Base-by-base conservation (phyloP, 208 protist species). In the Leishmania tropica region DNA sequence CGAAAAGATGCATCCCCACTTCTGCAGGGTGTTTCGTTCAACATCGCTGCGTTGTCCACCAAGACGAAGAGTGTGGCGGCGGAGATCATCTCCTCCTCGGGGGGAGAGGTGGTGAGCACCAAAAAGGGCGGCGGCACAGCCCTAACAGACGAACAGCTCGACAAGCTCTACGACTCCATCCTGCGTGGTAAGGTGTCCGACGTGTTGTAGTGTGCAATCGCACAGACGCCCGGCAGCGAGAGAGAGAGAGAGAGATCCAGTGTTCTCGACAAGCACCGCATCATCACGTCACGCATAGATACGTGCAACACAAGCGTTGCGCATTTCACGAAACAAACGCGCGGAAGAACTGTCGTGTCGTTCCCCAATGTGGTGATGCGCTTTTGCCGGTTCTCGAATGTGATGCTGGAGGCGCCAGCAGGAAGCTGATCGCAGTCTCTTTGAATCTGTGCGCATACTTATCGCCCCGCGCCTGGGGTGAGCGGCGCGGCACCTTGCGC, bases 41-140 rank as follows among this genome's bases (percentile, higher is more conserved):
- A 90, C 56, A 51, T 96, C 13, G 53, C 84, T 6, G 86, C 56
- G 28, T 62, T 96, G 28, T 86, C 89, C 28, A 71, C 17, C 28
- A 94, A 90, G 42, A 68, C 80, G 40, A 87, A 89, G 17, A 15
- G n/a, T 8, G 88, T 93, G 17, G 87, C 90, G n/a, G 77, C 90
- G 62, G 88, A 96, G 70, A 88, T 97, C 76, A 92, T 97, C 31
- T 47, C 76, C 2, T 89, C 87, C 10, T 97, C 90, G 68, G 94
- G 93, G 45, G 94, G 93, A 4, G 76, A 80, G 15, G 81, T 92
- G 28, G 47, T 80, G 56, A 76, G 83, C 19, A 10, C 72, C 21
- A 91, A 86, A 45, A 75, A 81, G 54, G 72, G 64, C 31, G 74
- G 76, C 48, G 82, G 70, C 0, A 74, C 87, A 10, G 45, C n/a